Base-by-base conservation (phyloP, 768 basidiomycete genomes). In the Boletus edulis region DNA sequence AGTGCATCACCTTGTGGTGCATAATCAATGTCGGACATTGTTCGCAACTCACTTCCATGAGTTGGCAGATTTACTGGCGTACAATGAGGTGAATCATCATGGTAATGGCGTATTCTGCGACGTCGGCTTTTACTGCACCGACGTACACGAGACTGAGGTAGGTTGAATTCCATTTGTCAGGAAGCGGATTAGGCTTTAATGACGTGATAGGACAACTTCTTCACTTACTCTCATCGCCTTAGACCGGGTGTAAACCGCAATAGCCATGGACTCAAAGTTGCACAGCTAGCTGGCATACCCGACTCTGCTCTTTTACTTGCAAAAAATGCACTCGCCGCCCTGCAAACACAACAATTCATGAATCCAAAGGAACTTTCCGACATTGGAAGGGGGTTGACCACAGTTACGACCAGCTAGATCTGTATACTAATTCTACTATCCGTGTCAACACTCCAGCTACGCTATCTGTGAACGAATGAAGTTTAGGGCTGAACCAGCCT, bases 41-140 rank as follows among this genome's bases (percentile, higher is more conserved):
- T 99, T 98, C 66, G 96, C 96, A 8, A 99, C 96, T n/a, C 96
- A 99, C 72, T 98, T 97, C 66, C 95, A 98, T 68, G 94, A 98
- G 67, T 73, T 98, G 20, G 86, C 89, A 2, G 85, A 90, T 56
- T 85, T 98, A 81, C 76, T 98, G 18, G 85, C 87, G 0, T 84
- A 84, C 62, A 69, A 73, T 31, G 68, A 78, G 22, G 70, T 76
- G 53, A 46, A 56, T 43, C 65, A 75, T 49, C 67, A 58, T 46
- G 79, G 78, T 8, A 59, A 68, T 51, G 81, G 78, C 13, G 61
- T 77, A 11, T 89, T 89, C 72, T 58, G 70, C 7, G 80, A 79
- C 8, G 82, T 96, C 22, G 81, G 81, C 5, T 98, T 96, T 73
- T 95, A 85, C 76, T 96, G 92, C 68, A 98, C 91, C 0, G 87